Evolutionary conservation across 441 rosid species (phyloP), one percentile per base, ranked within the genome.

Genomic region (Pelargonium myrrhifolium): DNA sequence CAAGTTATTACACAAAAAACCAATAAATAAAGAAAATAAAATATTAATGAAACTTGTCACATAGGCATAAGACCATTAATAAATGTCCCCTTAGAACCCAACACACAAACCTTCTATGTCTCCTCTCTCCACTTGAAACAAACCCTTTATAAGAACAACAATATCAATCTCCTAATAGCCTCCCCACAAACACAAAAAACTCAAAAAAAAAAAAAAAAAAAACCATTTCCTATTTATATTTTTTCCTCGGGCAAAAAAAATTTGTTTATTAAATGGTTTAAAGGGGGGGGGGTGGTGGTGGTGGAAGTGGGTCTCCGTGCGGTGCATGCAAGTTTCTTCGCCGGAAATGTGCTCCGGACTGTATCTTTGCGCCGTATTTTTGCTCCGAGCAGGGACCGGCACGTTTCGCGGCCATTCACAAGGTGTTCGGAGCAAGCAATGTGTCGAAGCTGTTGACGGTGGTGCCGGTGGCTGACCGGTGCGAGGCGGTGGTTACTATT

Each of bases 251-350:
- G 95, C 72, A 87, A 80, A 68, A 76, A 53, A 21, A 51, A 4
- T 3, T 4, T 5, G 0, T 31, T 31, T 3, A 31, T 31, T 3
- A 6, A 0, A 31, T 31, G 37, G 37, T 7, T 31, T 31, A 6
- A 31, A 31, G 37, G 4, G 37, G 37, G 4, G 37, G 37, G 4
- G 6, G 37, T 5, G 37, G 37, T 4, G 2, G 28, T 24, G 37
- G 37, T 4, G 37, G 18, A 0, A 20, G 55, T 4, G 55, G 55
- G 55, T 49, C 20, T n/a, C 93, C 98, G 18, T 90, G 98, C 74
- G 98, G 98, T 67, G 98, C 98, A 26, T 90, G 98, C 85, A 93
- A 93, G 67, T 93, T 93, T 82, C 75, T 93, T 70, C 88, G 98
- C 73, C 85, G 98, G 69, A 93, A 84, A 81, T 93, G 98, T 77